A percentile compares a stretch with the other conserved stretches of the same genome.
Evolutionary conservation across 2,329 filamentous ascomycete species (phyloP).

Genomic region (Colletotrichum sp.): DNA sequence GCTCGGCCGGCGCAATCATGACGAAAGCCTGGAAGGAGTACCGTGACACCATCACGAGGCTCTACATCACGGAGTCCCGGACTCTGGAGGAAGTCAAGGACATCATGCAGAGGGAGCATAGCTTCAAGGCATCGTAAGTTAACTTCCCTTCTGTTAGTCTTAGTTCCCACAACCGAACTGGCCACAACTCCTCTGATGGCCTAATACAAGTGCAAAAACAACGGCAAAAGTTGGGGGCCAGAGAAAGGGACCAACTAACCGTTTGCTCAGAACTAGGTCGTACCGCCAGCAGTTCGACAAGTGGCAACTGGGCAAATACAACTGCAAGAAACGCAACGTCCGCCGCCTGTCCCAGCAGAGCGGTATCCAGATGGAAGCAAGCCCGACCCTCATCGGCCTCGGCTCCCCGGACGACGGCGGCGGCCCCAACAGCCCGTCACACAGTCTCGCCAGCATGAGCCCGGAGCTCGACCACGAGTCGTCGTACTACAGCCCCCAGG

Average conservation of each 20-base stretch:
- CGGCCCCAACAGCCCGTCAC: neutral
- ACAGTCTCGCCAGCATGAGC: neutral
- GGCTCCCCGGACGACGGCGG: neutral
- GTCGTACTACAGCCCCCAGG: neutral
- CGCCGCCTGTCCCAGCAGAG: conserved; percentile 20
- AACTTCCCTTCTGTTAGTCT: neutral
- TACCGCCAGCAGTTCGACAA: conserved; percentile 53
- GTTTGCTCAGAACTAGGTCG: conserved; percentile 39
- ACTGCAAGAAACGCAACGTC: conserved; percentile 40
- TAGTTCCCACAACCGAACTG: neutral
- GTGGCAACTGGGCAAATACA: conserved; percentile 55
- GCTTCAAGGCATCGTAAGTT: conserved; percentile 48
- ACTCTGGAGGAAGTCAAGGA: conserved; percentile 45
- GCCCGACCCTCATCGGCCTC: neutral
- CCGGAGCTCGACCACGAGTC: neutral
- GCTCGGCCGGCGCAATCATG: conserved; percentile 35
- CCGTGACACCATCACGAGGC: conserved; percentile 36
- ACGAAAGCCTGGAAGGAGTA: conserved; percentile 48
- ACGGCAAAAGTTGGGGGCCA: neutral
- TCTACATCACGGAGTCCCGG: conserved; percentile 45
- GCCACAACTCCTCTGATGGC: neutral
- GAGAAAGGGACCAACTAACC: neutral
- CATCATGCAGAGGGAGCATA: conserved; percentile 42
- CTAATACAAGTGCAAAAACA: neutral
- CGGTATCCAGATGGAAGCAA: neutral